These are phyloP conservation scores for Mucor saturninus DNA, from an alignment of 371 early-diverging fungal genomes.

Conservation along the genomic window DNA sequence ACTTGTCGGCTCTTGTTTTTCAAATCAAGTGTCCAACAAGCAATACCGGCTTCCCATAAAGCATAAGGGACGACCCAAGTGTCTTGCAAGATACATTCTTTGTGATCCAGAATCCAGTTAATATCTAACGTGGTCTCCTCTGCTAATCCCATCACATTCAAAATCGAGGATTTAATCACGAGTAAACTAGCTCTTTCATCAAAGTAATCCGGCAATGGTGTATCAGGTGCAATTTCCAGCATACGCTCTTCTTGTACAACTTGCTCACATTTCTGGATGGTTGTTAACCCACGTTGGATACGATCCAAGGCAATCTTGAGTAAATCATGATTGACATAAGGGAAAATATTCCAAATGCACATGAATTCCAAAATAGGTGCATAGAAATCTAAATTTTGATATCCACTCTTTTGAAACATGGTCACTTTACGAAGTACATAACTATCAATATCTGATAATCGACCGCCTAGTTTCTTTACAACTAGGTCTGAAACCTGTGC, in stretches of 20 bases:
- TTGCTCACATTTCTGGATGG: slow-evolving; percentile 35
- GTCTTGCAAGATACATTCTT: slow-evolving; percentile 46
- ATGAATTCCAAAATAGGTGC: slow-evolving; percentile 63
- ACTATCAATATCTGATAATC: slow-evolving; percentile 57
- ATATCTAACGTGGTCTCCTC: slow-evolving; percentile 39
- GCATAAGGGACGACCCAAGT: slow-evolving; percentile 66
- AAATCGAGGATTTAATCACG: slow-evolving; percentile 42
- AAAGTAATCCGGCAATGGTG: slow-evolving; percentile 45
- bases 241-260: slow-evolving; percentile 44
- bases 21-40: slow-evolving; percentile 37
- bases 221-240: slow-evolving; percentile 45
- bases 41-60: slow-evolving; percentile 57
- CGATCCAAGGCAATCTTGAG: slow-evolving; percentile 35
- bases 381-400: slow-evolving; percentile 51
- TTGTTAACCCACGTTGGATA: slow-evolving; percentile 39
- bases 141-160: slow-evolving; percentile 34
- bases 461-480: slow-evolving; percentile 59
- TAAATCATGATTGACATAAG: slow-evolving; percentile 42
- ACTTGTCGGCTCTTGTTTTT: slow-evolving; percentile 38
- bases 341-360: slow-evolving; percentile 61
- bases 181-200: slow-evolving; percentile 45
- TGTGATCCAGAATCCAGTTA: slow-evolving; percentile 64
- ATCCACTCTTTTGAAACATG: slow-evolving; percentile 54
- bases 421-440: slow-evolving; percentile 62
- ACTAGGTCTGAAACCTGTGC: slow-evolving; percentile 52